Evolutionary conservation across 2,329 filamentous ascomycete genomes (phyloP), one percentile per base, ranked within the genome.

Genomic region (Diaporthe sp.): DNA sequence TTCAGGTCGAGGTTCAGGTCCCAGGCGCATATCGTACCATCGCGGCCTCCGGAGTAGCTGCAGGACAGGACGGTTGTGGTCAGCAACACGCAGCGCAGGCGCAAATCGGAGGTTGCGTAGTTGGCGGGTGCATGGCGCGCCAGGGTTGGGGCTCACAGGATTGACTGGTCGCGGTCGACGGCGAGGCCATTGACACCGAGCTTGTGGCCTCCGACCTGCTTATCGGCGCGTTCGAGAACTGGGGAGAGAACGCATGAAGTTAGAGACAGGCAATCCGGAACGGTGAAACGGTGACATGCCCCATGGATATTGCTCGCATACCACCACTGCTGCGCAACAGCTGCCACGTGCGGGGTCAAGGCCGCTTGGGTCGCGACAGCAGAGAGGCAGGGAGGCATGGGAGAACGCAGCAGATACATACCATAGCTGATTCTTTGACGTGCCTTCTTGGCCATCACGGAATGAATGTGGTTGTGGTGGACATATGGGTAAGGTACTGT

Each of bases 21-120:
- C 97, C 97, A 99, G 77, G 96, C 95, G 86, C 97, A 99, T 79
- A 99, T 93, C 70, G 97, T 94, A 80, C 97, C 97, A 85, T 99
- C 97, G 82, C 97, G 93, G 76, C 97, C 97, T 79, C 95, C 97
- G 61, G 97, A 98, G 86, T 98, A 99, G 81, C 96, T 98, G 77
- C 12, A 44, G 9, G 34, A 57, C 25, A 72, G 79, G 34, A 60
- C n/a, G 60, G 79, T 76, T 76, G 79, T 70, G 70, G 80, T 80
- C 75, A 80, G 82, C 74, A 80, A 76, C 13, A 57, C 15, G 51
- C 39, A 53, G 37, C 51, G 37, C 42, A 49, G 12, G 25, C 42
- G 6, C 60, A 63, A 42, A 51, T 13, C 61, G 65, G 68, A 60
- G 57, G 60, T 73, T 74, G 68, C 73, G 72, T 7, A 31, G 49